These are phyloP conservation scores for Clonostachys rhizophaga DNA, from an alignment of 2,329 filamentous ascomycete genomes.

Conservation along the genomic window DNA sequence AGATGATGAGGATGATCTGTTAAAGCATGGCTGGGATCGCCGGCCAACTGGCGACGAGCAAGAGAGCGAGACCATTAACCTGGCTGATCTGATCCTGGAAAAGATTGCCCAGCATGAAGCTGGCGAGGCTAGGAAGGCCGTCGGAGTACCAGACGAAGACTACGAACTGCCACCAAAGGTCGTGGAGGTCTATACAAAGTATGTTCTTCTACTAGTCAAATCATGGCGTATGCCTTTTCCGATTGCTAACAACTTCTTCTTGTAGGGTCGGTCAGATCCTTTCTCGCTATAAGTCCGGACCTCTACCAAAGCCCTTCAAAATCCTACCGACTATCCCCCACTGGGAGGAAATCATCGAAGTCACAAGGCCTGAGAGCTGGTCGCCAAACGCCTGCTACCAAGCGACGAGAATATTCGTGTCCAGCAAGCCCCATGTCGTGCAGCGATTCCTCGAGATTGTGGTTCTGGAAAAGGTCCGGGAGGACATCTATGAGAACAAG, in stretches of 20 bases:
- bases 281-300: constrained; percentile 92
- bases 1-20: constrained; percentile 60
- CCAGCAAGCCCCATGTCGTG: constrained; percentile 71
- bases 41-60: constrained; percentile 38
- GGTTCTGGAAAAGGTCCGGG: constrained; percentile 82
- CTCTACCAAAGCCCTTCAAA: constrained; percentile 95
- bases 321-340: constrained; percentile 86
- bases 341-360: constrained; percentile 82
- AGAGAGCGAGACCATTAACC: constrained; percentile 61
- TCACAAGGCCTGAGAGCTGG: constrained; percentile 73
- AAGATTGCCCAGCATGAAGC: constrained; percentile 93
- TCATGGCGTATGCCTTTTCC: neutral
- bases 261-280: constrained; percentile 77
- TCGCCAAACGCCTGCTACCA: constrained; percentile 79
- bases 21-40: constrained; percentile 58
- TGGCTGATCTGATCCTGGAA: constrained; percentile 88
- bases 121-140: constrained; percentile 37
- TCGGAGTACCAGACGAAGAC: constrained; percentile 66
- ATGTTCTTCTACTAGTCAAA: constrained; percentile 14
- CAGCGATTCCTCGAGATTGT: constrained; percentile 85
- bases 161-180: constrained; percentile 87
- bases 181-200: constrained; percentile 90
- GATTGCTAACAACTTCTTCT: neutral
- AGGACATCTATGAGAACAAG: constrained; percentile 90
- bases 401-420: constrained; percentile 89